phyloP scores from a whole-genome alignment of 805 yeast genomes.

The Metschnikowia matae region DNA sequence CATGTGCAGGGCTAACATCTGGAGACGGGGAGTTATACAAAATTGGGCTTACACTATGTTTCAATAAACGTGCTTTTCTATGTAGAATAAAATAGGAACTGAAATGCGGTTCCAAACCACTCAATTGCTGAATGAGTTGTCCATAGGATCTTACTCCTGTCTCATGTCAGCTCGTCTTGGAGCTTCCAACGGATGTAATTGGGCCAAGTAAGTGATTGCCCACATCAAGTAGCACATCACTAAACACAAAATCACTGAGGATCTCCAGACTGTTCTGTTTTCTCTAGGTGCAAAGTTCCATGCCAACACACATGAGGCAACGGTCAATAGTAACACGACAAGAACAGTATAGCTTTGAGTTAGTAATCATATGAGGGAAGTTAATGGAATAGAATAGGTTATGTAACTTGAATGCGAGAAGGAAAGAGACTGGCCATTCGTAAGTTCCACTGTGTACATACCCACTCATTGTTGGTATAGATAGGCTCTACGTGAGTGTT shows the following conservation, averaged over 20 bases:
- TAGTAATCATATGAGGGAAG: conserved; percentile 1
- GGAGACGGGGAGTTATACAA: background rate
- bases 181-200: conserved; percentile 85
- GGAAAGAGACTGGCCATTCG: too few species aligned
- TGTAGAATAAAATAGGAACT: background rate
- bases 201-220: conserved; percentile 88
- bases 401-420: background rate
- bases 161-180: conserved; percentile 89
- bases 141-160: conserved; percentile 51
- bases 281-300: conserved; percentile 87
- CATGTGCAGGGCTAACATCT: background rate
- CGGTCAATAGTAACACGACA: conserved; percentile 55
- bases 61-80: background rate
- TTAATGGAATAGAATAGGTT: too few species aligned
- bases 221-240: conserved; percentile 83
- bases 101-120: background rate
- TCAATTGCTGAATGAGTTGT: background rate
- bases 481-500: background rate
- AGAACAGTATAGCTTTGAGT: conserved; percentile 62
- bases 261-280: conserved; percentile 48
- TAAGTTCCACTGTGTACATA: conserved; percentile 7
- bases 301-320: conserved; percentile 56
- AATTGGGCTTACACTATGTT: too few species aligned
- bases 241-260: conserved; percentile 55
- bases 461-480: conserved; percentile 17